Percentiles rank a stretch among this genome's conserved stretches.
phyloP scores from a whole-genome alignment of 352 stramenopile genomes.

The Blastocystis sp. region DNA sequence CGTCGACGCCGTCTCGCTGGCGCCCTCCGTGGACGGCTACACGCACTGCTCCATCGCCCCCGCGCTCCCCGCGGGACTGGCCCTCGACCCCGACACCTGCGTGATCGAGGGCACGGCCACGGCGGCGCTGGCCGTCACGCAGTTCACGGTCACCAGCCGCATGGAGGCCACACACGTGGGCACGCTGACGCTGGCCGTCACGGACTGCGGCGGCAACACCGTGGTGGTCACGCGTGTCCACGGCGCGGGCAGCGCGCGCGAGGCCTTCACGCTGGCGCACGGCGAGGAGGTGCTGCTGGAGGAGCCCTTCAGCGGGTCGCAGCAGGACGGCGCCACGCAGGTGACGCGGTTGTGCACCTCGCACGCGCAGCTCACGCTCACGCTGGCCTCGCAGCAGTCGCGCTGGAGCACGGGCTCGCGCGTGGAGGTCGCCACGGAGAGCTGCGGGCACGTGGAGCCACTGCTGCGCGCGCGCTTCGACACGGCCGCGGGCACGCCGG shows the following conservation, averaged over 20 bases:
- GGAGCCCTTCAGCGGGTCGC: neutral
- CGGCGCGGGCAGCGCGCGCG: neutral
- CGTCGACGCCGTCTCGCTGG: neutral
- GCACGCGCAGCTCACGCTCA: neutral
- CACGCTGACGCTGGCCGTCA: neutral
- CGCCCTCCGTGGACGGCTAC: slow-evolving; percentile 27
- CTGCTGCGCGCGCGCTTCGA: slow-evolving; percentile 12
- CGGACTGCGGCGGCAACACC: neutral
- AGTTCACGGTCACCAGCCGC: neutral
- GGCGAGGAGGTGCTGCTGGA: neutral
- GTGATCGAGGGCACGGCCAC: neutral
- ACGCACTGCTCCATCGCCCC: slow-evolving; percentile 5
- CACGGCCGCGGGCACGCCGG: neutral
- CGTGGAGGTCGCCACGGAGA: neutral
- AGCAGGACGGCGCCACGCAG: neutral
- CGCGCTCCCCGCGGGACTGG: slow-evolving; percentile 24
- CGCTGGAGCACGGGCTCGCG: neutral
- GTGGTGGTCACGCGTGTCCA: slow-evolving; percentile 1
- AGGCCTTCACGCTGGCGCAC: slow-evolving; percentile 12
- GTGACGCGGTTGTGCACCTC: neutral
- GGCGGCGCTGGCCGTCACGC: neutral
- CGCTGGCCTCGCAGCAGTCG: neutral
- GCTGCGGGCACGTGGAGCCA: neutral
- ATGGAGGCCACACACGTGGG: neutral
- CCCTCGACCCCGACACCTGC: neutral